Percentiles rank a stretch among this genome's conserved stretches.
Evolutionary conservation across 495 filamentous ascomycete species (phyloP).

Genomic region (Aspergillus asperescens): DNA sequence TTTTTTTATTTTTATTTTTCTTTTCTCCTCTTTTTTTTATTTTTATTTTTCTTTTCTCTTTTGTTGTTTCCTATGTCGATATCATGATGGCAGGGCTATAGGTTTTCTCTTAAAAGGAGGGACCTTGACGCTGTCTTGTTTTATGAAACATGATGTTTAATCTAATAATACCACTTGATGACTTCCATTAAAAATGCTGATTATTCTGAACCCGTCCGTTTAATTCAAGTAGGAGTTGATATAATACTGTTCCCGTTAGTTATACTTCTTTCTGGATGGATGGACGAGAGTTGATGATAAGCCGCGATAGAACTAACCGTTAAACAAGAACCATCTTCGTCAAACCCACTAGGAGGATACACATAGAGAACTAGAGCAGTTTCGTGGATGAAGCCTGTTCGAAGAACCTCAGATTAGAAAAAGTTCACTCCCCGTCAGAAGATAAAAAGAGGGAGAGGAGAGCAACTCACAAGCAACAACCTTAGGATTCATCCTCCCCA

Average conservation of each 20-base stretch:
- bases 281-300: background rate
- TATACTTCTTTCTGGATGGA: background rate
- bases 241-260: conserved; percentile 47
- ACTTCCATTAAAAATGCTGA: background rate
- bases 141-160: conserved; percentile 16
- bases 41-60: conserved; percentile 9
- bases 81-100: background rate
- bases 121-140: conserved; percentile 1
- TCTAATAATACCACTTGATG: conserved; percentile 15
- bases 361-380: conserved; percentile 89
- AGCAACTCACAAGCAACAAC: conserved; percentile 75
- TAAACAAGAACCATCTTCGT: conserved; percentile 67
- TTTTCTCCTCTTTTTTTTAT: conserved; percentile 3
- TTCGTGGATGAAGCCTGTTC: conserved; percentile 62
- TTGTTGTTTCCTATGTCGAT: conserved; percentile 1
- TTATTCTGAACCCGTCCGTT: background rate
- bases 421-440: too few relatives aligned
- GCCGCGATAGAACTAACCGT: too few relatives aligned
- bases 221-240: conserved; percentile 47
- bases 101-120: background rate
- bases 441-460: background rate
- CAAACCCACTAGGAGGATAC: conserved; percentile 70
- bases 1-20: conserved; percentile 10
- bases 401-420: too few relatives aligned
- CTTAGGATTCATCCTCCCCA: conserved; percentile 78